These are phyloP conservation scores for Fraxinus anomala DNA, from an alignment of 257 asterid genomes.

Conservation along the genomic window DNA sequence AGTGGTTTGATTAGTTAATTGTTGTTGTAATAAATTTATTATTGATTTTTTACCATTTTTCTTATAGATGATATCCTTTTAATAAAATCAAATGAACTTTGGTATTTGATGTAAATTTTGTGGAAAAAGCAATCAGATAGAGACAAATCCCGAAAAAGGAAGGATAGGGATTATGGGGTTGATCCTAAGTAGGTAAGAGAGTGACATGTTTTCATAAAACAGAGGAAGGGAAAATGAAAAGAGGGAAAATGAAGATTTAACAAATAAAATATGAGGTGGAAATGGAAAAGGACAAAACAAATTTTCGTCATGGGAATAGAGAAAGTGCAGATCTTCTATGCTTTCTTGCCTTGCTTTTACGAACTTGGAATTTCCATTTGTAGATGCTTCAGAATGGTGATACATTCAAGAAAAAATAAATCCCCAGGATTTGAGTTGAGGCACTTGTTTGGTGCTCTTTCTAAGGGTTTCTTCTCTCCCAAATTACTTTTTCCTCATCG, in stretches of 20 bases:
- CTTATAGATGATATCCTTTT: constrained; percentile 27
- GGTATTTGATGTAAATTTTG: constrained; percentile 33
- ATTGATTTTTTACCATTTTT: constrained; percentile 22
- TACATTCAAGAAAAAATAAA: constrained; percentile 30
- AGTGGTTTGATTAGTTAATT: constrained; percentile 53
- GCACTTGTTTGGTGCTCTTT: constrained; percentile 29
- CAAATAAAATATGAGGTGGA: neutral
- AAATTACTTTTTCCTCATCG: neutral
- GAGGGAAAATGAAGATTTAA: constrained; percentile 19
- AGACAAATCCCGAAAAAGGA: constrained; percentile 51
- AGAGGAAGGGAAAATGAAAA: neutral
- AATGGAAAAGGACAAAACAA: constrained; percentile 44
- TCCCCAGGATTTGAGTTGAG: constrained; percentile 39
- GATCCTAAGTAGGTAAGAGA: constrained; percentile 52
- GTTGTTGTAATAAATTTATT: constrained; percentile 2
- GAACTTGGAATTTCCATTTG: constrained; percentile 29
- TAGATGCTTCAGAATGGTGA: constrained; percentile 40
- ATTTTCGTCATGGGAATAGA: constrained; percentile 59
- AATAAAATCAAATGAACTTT: constrained; percentile 21
- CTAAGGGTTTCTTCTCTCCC: neutral
- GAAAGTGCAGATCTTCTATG: constrained; percentile 42
- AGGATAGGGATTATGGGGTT: constrained; percentile 24
- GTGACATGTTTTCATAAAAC: constrained; percentile 17
- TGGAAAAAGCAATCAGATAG: constrained; percentile 39
- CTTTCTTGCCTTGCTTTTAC: constrained; percentile 25